A percentile compares a stretch with the other conserved stretches of the same genome.
Evolutionary conservation across 108 stramenopile genomes (phyloP).

Genomic region (Cyclostephanos invisitatus): DNA sequence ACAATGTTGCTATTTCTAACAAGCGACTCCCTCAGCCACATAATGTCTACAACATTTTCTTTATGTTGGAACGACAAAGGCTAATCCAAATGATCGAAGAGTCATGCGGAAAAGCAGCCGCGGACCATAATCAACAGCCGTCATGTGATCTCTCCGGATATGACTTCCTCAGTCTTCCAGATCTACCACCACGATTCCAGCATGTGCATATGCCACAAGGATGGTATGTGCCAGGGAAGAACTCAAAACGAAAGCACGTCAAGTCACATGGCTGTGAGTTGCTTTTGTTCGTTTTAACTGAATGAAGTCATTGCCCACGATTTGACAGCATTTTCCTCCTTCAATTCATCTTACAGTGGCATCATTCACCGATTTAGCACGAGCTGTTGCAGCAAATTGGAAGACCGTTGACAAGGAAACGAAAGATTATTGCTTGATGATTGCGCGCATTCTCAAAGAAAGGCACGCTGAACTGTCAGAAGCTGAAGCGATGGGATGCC

Average conservation of each 20-base stretch:
- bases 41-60: no score
- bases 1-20: no score
- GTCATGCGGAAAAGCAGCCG: no score
- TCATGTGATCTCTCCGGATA: neutral
- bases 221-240: neutral
- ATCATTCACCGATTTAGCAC: neutral
- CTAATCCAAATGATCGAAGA: no score
- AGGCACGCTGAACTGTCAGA: neutral
- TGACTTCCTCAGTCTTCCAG: no score
- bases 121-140: no score
- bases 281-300: neutral
- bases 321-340: neutral
- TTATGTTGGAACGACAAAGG: no score
- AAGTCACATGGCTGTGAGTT: neutral
- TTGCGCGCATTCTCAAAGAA: slow-evolving; percentile 5
- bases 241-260: neutral
- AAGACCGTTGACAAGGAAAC: neutral
- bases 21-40: no score
- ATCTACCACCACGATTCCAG: neutral
- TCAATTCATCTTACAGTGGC: neutral
- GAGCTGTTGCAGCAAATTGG: neutral
- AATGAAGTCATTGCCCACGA: no score
- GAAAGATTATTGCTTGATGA: neutral
- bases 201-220: neutral
- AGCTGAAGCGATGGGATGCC: neutral